Conservation (phyloP, 108 stramenopile genomes). For the Pinguiococcus pyrenoidosus region DNA sequence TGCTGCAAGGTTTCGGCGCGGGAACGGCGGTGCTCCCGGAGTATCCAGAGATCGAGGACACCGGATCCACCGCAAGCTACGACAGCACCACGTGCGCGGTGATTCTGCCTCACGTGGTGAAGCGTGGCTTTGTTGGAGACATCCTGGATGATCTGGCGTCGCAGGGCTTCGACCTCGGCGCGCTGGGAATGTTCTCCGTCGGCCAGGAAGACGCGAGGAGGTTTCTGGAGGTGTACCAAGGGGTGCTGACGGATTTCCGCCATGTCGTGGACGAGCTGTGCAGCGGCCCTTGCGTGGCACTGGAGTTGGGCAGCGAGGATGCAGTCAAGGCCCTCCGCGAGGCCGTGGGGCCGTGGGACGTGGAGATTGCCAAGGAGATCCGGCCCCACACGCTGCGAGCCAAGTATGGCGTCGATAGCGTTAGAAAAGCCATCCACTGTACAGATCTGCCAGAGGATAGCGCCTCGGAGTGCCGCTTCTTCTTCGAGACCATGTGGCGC, state of each 20-base stretch:
- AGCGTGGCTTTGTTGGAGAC: constrained; percentile 29
- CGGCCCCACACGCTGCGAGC: constrained; percentile 45
- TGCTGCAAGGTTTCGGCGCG: no score
- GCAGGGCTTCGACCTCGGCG: constrained; percentile 46
- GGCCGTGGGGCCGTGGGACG: constrained; percentile 56
- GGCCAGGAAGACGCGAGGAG: constrained; percentile 40
- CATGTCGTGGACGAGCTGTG: constrained; percentile 49
- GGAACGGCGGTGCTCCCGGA: no score
- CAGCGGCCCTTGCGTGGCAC: constrained; percentile 40
- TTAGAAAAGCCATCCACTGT: constrained; percentile 64
- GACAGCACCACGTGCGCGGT: constrained; percentile 57
- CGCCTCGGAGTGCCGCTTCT: constrained; percentile 50
- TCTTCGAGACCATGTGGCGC: constrained; percentile 40
- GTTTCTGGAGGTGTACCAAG: constrained; percentile 56
- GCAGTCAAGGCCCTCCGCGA: constrained; percentile 48
- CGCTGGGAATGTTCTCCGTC: constrained; percentile 40
- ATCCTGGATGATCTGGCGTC: constrained; percentile 37
- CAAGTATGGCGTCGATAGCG: constrained; percentile 41
- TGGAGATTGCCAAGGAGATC: constrained; percentile 54
- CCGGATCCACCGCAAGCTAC: constrained; percentile 49
- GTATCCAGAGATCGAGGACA: no score
- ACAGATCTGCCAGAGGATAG: constrained; percentile 62
- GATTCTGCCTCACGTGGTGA: constrained; percentile 57
- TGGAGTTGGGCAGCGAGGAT: constrained; percentile 30
- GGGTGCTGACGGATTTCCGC: constrained; percentile 34